A percentile compares a stretch with the other conserved stretches of the same genome.
phyloP scores from a whole-genome alignment of 2,329 filamentous ascomycete species.

The Zymoseptoria passerinii region DNA sequence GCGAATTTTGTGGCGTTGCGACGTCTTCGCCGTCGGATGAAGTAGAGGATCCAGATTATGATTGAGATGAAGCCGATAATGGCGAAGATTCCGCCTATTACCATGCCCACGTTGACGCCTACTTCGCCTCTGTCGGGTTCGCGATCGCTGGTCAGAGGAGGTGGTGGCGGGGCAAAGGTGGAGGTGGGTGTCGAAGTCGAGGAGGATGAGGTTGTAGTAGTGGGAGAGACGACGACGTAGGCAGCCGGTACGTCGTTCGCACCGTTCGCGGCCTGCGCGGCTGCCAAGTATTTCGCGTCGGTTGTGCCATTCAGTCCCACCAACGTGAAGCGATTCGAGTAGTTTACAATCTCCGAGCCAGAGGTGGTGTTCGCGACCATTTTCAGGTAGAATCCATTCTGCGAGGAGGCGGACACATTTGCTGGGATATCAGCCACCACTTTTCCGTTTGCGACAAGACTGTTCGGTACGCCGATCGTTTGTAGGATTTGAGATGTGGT shows the following conservation, averaged over 20 bases:
- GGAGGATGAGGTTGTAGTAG: neutral
- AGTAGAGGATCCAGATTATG: slow-evolving; percentile 5
- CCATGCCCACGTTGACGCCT: slow-evolving; percentile 5
- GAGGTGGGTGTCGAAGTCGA: slow-evolving; percentile 1
- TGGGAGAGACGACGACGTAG: slow-evolving; percentile 12
- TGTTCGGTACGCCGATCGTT: slow-evolving; percentile 11
- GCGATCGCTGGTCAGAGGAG: neutral
- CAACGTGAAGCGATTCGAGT: slow-evolving; percentile 54
- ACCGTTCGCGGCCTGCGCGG: slow-evolving; percentile 10
- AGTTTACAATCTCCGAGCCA: slow-evolving; percentile 44
- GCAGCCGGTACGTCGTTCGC: slow-evolving; percentile 12
- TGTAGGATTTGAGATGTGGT: slow-evolving; percentile 13
- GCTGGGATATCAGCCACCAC: slow-evolving; percentile 9
- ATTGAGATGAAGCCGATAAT: slow-evolving; percentile 5
- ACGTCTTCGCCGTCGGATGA: slow-evolving; percentile 5
- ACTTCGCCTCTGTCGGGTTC: neutral
- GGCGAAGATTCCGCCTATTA: slow-evolving; percentile 4
- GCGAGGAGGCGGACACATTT: slow-evolving; percentile 11
- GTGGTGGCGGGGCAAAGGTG: slow-evolving; percentile 1
- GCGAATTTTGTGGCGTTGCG: neutral
- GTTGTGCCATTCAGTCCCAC: slow-evolving; percentile 55
- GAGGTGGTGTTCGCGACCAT: slow-evolving; percentile 16
- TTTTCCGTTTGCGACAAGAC: slow-evolving; percentile 5
- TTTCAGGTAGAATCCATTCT: slow-evolving; percentile 19
- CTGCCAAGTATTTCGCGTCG: slow-evolving; percentile 31